Evolutionary conservation across 2,329 filamentous ascomycete species (phyloP).

Genomic region (Thyridium curvatum): DNA sequence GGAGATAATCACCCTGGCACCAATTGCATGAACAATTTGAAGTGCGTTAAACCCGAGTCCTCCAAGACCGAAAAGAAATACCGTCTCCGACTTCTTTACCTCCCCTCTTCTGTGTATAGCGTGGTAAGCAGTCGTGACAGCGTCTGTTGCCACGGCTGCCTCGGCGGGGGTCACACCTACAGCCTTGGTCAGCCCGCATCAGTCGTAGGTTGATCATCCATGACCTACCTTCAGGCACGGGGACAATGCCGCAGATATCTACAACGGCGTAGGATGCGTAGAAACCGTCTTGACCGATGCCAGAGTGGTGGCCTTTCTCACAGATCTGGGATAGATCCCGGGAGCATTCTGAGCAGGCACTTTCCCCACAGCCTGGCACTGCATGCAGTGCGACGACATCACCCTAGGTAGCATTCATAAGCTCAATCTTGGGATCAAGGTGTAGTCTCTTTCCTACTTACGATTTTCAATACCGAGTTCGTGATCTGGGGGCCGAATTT

Average conservation of each 20-base stretch:
- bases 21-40: conserved; percentile 36
- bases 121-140: conserved; percentile 32
- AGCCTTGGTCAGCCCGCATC: too few species aligned
- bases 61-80: conserved; percentile 32
- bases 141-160: conserved; percentile 32
- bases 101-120: conserved; percentile 27
- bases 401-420: conserved; percentile 6
- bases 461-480: conserved; percentile 9
- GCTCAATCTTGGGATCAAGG: too few species aligned
- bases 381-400: conserved; percentile 22
- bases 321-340: conserved; percentile 29
- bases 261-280: conserved; percentile 31
- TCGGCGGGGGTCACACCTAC: conserved; percentile 14
- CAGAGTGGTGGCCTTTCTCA: conserved; percentile 29
- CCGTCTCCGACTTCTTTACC: conserved; percentile 24
- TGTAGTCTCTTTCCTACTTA: too few species aligned
- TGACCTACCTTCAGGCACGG: conserved; percentile 11
- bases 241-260: conserved; percentile 13
- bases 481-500: conserved; percentile 10
- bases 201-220: too few species aligned
- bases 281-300: conserved; percentile 35
- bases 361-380: conserved; percentile 24
- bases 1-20: conserved; percentile 34
- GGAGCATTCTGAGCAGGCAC: conserved; percentile 28
- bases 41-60: conserved; percentile 33